Percentiles rank a stretch among this genome's conserved stretches.
These are phyloP conservation scores for Bacidia rubella DNA, from an alignment of 495 filamentous ascomycete species.

Conservation along the genomic window DNA sequence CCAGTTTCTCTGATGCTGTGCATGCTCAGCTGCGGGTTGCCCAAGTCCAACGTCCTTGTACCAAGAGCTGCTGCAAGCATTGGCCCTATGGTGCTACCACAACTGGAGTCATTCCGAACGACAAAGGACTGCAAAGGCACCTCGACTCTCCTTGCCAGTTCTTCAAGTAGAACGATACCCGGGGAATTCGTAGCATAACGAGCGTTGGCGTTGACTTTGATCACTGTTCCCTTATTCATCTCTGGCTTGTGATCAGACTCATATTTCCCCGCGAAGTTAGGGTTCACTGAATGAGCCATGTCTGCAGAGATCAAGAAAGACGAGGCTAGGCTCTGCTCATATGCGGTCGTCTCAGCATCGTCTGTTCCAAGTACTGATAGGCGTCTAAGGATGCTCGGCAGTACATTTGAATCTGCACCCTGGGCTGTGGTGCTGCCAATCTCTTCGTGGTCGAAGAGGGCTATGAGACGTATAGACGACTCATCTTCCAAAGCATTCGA, in stretches of 20 bases:
- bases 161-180: slow-evolving; percentile 83
- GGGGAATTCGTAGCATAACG: slow-evolving; percentile 93
- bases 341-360: slow-evolving; percentile 56
- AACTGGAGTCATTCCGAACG: slow-evolving; percentile 86
- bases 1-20: slow-evolving; percentile 91
- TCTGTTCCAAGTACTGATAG: slow-evolving; percentile 61
- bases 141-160: slow-evolving; percentile 51
- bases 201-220: slow-evolving; percentile 97
- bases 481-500: slow-evolving; percentile 55
- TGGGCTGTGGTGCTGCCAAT: slow-evolving; percentile 86
- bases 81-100: slow-evolving; percentile 91
- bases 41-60: slow-evolving; percentile 77
- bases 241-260: slow-evolving; percentile 80
- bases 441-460: slow-evolving; percentile 95
- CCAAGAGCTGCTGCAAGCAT: slow-evolving; percentile 82
- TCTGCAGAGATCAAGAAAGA: slow-evolving; percentile 94
- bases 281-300: slow-evolving; percentile 91
- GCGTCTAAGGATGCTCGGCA: slow-evolving; percentile 77
- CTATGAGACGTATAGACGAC: slow-evolving; percentile 69
- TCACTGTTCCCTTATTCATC: slow-evolving; percentile 90
- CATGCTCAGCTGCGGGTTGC: slow-evolving; percentile 95
- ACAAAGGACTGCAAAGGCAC: slow-evolving; percentile 93
- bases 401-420: slow-evolving; percentile 81
- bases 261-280: slow-evolving; percentile 87
- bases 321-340: slow-evolving; percentile 83